Evolutionary conservation across 73 alveolate species (phyloP).

Genomic region (Breviolum minutum): DNA sequence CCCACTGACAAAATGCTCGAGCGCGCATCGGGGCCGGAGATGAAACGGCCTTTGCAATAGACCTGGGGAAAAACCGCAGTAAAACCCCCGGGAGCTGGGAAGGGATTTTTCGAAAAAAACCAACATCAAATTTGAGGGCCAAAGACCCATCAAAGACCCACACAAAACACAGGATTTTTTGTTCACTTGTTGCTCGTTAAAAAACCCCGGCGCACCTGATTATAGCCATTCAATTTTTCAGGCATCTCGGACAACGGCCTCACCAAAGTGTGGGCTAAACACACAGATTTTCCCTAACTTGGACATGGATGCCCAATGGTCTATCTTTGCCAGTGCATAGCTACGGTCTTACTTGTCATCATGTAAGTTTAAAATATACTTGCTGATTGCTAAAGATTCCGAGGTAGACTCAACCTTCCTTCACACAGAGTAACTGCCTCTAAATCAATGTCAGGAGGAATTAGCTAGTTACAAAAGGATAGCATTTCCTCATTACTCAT

Average conservation of each 20-base stretch:
- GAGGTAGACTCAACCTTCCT: too few species aligned
- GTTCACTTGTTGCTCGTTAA: not conserved
- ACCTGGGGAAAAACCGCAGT: not conserved
- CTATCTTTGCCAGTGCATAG: too few species aligned
- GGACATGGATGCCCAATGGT: too few species aligned
- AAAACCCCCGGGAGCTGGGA: not conserved
- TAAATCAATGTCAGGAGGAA: too few species aligned
- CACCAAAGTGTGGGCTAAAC: not conserved
- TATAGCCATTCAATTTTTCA: conserved; percentile 78
- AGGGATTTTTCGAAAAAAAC: not conserved
- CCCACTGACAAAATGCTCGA: conserved; percentile 46
- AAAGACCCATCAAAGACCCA: not conserved
- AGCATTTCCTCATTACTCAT: too few species aligned
- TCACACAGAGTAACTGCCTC: too few species aligned
- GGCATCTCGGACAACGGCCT: conserved; percentile 68
- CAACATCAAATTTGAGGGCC: not conserved
- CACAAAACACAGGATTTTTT: not conserved
- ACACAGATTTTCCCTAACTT: not conserved
- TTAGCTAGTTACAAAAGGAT: too few species aligned
- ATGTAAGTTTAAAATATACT: too few species aligned
- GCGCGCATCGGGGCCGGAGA: conserved; percentile 89
- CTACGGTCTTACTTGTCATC: too few species aligned
- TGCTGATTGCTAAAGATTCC: too few species aligned
- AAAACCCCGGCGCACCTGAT: conserved; percentile 18
- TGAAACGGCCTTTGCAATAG: conserved; percentile 89